Evolutionary conservation across 2,329 filamentous ascomycete genomes (phyloP).

Genomic region (Pyricularia sp.): DNA sequence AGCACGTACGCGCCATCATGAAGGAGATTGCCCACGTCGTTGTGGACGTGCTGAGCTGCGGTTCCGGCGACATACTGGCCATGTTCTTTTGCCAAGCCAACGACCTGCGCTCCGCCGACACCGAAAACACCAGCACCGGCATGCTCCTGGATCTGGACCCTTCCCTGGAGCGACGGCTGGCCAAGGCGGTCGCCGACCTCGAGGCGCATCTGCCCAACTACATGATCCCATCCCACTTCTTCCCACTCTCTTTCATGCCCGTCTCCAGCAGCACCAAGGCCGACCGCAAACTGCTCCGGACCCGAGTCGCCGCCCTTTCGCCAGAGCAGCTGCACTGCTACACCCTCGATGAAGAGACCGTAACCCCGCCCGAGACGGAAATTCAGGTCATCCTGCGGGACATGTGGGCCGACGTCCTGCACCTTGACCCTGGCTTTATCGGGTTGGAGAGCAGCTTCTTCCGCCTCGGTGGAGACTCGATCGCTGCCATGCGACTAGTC

Average conservation of each 20-base stretch:
- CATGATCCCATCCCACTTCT: neutral
- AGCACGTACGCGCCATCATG: neutral
- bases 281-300: conserved; percentile 15
- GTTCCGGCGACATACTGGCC: neutral
- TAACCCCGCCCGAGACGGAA: conserved; percentile 10
- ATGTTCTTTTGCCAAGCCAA: neutral
- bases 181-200: neutral
- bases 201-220: neutral
- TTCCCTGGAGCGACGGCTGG: neutral
- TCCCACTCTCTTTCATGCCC: neutral
- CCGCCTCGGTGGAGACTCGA: conserved; percentile 46
- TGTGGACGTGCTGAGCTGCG: neutral
- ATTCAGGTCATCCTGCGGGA: conserved; percentile 30
- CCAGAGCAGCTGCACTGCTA: neutral
- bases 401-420: conserved; percentile 36
- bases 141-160: neutral
- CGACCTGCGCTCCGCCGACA: neutral
- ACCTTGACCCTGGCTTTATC: conserved; percentile 30
- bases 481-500: conserved; percentile 48
- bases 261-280: conserved; percentile 14
- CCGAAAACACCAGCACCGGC: neutral
- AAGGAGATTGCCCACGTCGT: neutral
- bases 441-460: conserved; percentile 46
- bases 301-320: neutral
- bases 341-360: conserved; percentile 4